Evolutionary conservation across 106 monocot species (phyloP).

Genomic region (Chionographis japonica): DNA sequence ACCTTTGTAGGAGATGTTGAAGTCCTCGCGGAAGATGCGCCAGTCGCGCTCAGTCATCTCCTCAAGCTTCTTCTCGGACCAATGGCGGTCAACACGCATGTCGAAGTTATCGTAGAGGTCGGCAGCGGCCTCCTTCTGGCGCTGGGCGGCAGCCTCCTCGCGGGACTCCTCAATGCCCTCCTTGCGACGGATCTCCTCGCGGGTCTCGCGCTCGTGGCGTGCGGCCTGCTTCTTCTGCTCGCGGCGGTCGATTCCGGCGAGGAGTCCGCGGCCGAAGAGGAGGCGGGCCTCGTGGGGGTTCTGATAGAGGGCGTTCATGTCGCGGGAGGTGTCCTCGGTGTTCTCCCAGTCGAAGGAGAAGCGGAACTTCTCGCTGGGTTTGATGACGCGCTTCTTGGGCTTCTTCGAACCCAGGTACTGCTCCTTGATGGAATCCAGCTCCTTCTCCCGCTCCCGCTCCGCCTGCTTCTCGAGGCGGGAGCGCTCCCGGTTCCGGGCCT

Average conservation of each 20-base stretch:
- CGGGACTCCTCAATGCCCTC: constrained; percentile 70
- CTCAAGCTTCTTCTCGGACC: constrained; percentile 91
- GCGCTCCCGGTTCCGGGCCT: constrained; percentile 27
- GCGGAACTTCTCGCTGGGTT: constrained; percentile 95
- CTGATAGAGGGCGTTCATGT: constrained; percentile 92
- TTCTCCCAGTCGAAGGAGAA: constrained; percentile 99
- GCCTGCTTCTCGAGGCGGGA: constrained; percentile 59
- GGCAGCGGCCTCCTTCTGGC: constrained; percentile 72
- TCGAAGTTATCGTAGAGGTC: constrained; percentile 89
- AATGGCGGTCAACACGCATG: constrained; percentile 93
- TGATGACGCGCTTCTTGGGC: constrained; percentile 95
- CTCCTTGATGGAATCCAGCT: constrained; percentile 88
- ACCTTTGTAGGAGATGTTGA: constrained; percentile 93
- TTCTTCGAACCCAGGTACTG: constrained; percentile 96
- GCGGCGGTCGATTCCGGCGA: constrained; percentile 81
- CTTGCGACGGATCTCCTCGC: constrained; percentile 69
- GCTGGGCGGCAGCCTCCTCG: constrained; percentile 61
- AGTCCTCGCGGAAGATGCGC: constrained; percentile 96
- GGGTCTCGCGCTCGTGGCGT: constrained; percentile 78
- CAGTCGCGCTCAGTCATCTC: constrained; percentile 98
- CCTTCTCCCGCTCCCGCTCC: constrained; percentile 91
- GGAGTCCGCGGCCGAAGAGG: constrained; percentile 84
- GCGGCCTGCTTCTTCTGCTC: constrained; percentile 96
- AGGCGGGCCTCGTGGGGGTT: constrained; percentile 88
- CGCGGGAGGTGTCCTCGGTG: constrained; percentile 96